Conservation (phyloP, 1,284 basidiomycete species). For the Malassezia slooffiae region DNA sequence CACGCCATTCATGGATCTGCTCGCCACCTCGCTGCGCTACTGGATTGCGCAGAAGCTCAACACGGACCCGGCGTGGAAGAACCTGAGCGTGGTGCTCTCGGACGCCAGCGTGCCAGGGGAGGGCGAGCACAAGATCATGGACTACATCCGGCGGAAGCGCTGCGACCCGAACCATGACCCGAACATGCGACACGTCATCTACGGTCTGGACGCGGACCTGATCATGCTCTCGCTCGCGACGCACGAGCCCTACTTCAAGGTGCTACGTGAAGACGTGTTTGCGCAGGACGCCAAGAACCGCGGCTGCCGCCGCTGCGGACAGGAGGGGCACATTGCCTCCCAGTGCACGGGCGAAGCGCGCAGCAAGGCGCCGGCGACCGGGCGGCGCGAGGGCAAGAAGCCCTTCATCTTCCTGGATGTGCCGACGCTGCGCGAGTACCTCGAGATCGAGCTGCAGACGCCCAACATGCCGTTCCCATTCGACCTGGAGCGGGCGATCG, state of each 20-base stretch:
- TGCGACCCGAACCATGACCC: constrained; percentile 78
- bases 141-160: constrained; percentile 84
- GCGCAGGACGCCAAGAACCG: constrained; percentile 55
- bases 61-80: constrained; percentile 85
- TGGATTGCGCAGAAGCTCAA: constrained; percentile 96
- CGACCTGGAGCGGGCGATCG: constrained; percentile 89
- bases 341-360: constrained; percentile 58
- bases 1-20: constrained; percentile 93
- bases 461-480: constrained; percentile 71
- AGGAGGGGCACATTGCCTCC: constrained; percentile 84
- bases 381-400: constrained; percentile 56
- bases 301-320: constrained; percentile 75
- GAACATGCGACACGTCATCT: constrained; percentile 92
- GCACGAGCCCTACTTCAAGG: constrained; percentile 93
- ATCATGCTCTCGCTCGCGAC: constrained; percentile 98
- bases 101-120: constrained; percentile 95
- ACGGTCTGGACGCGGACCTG: constrained; percentile 94
- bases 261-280: constrained; percentile 96
- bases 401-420: constrained; percentile 99
- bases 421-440: constrained; percentile 84
- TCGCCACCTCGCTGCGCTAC: constrained; percentile 78
- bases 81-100: constrained; percentile 74
- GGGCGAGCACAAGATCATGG: constrained; percentile 99
- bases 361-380: constrained; percentile 5
- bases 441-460: constrained; percentile 84